Evolutionary conservation across 352 stramenopile species (phyloP), one percentile per base, ranked within the genome.

Genomic region (Phytophthora fragariae): DNA sequence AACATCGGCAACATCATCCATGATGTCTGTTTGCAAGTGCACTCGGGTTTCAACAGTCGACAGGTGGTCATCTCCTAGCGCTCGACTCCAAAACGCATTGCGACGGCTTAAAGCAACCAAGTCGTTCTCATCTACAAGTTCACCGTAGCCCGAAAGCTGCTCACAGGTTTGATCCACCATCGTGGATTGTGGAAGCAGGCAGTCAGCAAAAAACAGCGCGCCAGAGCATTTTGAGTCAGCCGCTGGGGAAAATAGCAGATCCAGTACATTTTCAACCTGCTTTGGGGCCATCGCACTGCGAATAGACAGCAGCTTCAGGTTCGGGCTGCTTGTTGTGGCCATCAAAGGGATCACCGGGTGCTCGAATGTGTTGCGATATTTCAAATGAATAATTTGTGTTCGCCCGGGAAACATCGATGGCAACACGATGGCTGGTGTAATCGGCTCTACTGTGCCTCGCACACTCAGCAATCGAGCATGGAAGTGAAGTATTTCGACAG

Each of bases 281-380:
- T 70, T 62, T 3, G 74, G 74, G 7, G 61, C 58, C 27, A 78
- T 57, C 4, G 31, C 27, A 21, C 66, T 29, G 15, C 55, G 68
- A 27, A 76, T 78, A 15, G 70, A 75, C 53, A 81, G 52, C 15
- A 81, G 14, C 15, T 73, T 68, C 15, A 75, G 47, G 8, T 66
- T 67, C 35, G 70, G 57, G 31, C 57, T 76, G 15, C 55, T 68
- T 5, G 64, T 57, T 14, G 61, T 73, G 10, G 70, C 61, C 27
- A 54, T 49, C 47, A 81, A 62, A 35, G 65, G 50, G 9, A 54
- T 72, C 15, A 88, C 68, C 14, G 58, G 52, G 59, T 89, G 80
- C 1, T 72, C 56, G 12, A 89, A 88, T 7, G 78, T 82, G 60
- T 80, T 89, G 12, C 64, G 63, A 72, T 85, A 89, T 7, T 73